Evolutionary conservation across 805 yeast species (phyloP), one percentile per base, ranked within the genome.

Genomic region (Saccharomyces kudriavzevii): DNA sequence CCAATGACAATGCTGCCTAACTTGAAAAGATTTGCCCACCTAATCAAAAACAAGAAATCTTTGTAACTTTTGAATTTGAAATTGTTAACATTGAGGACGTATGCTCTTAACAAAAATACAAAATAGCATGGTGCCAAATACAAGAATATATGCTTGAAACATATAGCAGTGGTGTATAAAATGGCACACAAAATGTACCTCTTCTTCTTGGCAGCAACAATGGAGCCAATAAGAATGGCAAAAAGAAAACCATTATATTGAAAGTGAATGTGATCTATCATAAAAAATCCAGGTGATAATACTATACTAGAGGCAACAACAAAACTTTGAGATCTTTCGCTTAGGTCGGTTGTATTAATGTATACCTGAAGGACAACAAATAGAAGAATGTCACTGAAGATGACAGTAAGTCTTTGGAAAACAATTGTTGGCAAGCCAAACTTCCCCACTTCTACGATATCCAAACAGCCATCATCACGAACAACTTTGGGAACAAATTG

Each of bases 231-330:
- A 50, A 94, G 71, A 31, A 94, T 74, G 0, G 96, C 97, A 69
- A 87, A 90, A 75, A 94, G 75, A 79, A 91, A 85, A 3, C 97
- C 97, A 69, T 94, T 94, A 70, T 94, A 94, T 73, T 94, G 99
- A 76, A 94, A 94, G 68, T 94, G 99, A 31, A 94, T 88, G 68
- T 92, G 97, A 68, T 94, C 99, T 50, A 94, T 84, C 24, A 94
- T 82, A 57, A 94, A 73, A 60, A 95, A 75, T 0, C 96, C 97
- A 0, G 99, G 99, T 0, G 95, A 86, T 14, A 94, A 73, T 3
- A 84, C 87, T 26, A 94, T 77, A 30, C 96, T 85, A 17, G 90
- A 80, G 0, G 95, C 92, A 45, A 86, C 81, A 3, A 89, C 92
- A 70, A 82, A 85, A 26, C 85, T 77, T 43, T 67, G 73, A 14